phyloP scores from a whole-genome alignment of 805 yeast species.

The Wickerhamiella alocasiicola region DNA sequence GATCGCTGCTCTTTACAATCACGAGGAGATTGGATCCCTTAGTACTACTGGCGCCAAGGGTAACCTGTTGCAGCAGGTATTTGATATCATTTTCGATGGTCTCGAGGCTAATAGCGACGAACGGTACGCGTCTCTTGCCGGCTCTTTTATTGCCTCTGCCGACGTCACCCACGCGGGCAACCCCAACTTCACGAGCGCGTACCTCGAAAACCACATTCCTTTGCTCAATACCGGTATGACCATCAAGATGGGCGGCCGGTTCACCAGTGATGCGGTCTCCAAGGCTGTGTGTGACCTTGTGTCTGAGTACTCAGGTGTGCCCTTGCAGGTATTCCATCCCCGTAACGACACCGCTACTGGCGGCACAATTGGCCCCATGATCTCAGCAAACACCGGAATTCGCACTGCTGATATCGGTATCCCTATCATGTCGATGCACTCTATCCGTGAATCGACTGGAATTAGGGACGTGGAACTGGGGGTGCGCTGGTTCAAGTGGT shows the following conservation, averaged over 20 bases:
- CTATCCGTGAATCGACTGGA: constrained; percentile 72
- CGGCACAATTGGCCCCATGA: constrained; percentile 68
- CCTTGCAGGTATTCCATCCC: constrained; percentile 67
- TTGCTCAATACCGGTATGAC: constrained; percentile 64
- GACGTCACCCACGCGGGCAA: constrained; percentile 72
- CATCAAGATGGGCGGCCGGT: constrained; percentile 75
- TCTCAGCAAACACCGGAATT: constrained; percentile 31
- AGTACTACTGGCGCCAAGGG: constrained; percentile 73
- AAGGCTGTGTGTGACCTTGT: constrained; percentile 53
- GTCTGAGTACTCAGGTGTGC: constrained; percentile 50
- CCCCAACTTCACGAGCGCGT: constrained; percentile 54
- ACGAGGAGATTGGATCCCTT: constrained; percentile 72
- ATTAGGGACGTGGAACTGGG: constrained; percentile 62
- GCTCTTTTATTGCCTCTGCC: constrained; percentile 63
- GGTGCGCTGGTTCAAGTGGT: constrained; percentile 53
- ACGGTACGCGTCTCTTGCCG: constrained; percentile 40
- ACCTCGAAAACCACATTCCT: constrained; percentile 65
- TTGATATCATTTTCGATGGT: constrained; percentile 30
- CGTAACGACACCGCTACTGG: constrained; percentile 76
- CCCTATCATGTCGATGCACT: constrained; percentile 77
- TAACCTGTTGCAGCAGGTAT: constrained; percentile 43
- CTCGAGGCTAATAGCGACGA: constrained; percentile 24
- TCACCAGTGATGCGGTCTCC: constrained; percentile 71
- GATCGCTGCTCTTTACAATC: constrained; percentile 56
- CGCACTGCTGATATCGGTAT: constrained; percentile 59